These are phyloP conservation scores for Carex scoparia DNA, from an alignment of 176 grass and related monocot genomes.

Conservation along the genomic window DNA sequence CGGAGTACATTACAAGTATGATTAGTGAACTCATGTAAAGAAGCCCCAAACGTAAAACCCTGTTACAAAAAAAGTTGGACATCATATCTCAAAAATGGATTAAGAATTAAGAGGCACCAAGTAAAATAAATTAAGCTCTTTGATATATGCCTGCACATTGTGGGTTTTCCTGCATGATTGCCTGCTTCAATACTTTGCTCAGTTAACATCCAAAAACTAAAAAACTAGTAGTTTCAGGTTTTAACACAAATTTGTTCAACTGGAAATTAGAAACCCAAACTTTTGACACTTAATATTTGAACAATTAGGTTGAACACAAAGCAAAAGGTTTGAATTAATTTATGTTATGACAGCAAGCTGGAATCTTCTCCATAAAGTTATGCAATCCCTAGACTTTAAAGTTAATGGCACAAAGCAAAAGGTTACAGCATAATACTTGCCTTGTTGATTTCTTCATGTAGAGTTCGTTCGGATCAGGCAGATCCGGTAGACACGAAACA, in stretches of 20 bases:
- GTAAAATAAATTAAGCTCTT: conserved; percentile 14
- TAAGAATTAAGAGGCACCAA: neutral
- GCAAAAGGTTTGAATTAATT: too few relatives aligned
- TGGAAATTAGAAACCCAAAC: neutral
- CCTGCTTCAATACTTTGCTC: neutral
- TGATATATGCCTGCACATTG: conserved; percentile 11
- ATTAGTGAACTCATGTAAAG: conserved; percentile 76
- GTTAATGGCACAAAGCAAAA: neutral
- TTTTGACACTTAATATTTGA: neutral
- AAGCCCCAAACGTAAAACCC: conserved; percentile 78
- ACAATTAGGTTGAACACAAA: neutral
- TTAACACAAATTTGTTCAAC: neutral
- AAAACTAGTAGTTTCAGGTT: neutral
- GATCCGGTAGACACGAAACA: conserved; percentile 82
- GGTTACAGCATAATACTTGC: conserved; percentile 33
- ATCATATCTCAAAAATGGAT: conserved; percentile 32
- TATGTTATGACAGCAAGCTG: neutral
- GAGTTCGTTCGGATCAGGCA: conserved; percentile 91
- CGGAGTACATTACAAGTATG: conserved; percentile 76
- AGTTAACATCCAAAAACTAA: neutral
- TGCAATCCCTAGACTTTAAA: neutral
- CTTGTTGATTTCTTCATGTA: conserved; percentile 89
- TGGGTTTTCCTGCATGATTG: conserved; percentile 2
- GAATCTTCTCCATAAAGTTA: neutral
- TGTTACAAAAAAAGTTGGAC: conserved; percentile 29